phyloP scores from a whole-genome alignment of 495 filamentous ascomycete genomes.

The Hypoxylon perforatum region DNA sequence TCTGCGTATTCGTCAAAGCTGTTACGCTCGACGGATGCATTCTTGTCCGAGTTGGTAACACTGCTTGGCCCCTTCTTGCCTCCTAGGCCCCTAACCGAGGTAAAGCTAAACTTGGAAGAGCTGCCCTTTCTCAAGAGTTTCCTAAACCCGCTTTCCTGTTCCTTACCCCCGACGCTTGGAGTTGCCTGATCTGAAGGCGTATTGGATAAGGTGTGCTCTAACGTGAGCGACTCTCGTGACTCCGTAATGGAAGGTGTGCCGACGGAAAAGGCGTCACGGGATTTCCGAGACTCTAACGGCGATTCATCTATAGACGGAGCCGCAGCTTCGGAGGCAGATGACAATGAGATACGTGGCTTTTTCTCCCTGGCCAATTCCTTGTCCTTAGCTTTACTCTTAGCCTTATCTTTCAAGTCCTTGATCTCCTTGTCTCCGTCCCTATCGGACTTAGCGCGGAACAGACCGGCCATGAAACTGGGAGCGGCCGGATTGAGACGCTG shows the following conservation, averaged over 20 bases:
- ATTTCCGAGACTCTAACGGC: conserved; percentile 70
- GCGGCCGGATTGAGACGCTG: conserved; percentile 63
- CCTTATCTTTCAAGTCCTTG: conserved; percentile 48
- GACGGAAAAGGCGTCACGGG: conserved; percentile 59
- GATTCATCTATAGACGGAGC: conserved; percentile 60
- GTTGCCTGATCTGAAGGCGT: conserved; percentile 70
- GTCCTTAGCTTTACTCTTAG: conserved; percentile 44
- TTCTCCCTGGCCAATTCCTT: conserved; percentile 52
- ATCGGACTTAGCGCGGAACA: conserved; percentile 57
- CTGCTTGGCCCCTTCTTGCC: conserved; percentile 70
- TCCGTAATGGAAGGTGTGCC: conserved; percentile 74
- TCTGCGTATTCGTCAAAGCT: conserved; percentile 61
- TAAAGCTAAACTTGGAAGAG: conserved; percentile 80
- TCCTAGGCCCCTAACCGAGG: conserved; percentile 66
- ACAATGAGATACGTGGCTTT: conserved; percentile 46
- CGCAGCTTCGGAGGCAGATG: conserved; percentile 52
- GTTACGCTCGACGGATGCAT: conserved; percentile 54
- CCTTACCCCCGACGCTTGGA: conserved; percentile 51
- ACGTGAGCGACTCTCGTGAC: conserved; percentile 73
- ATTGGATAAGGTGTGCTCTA: conserved; percentile 75
- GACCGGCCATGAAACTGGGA: conserved; percentile 59
- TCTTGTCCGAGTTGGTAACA: conserved; percentile 56
- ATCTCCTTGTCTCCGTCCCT: conserved; percentile 49
- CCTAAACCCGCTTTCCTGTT: conserved; percentile 67
- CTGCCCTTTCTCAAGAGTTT: conserved; percentile 83